phyloP scores from a whole-genome alignment of 2,329 filamentous ascomycete species.

The Neofusicoccum cordaticola region DNA sequence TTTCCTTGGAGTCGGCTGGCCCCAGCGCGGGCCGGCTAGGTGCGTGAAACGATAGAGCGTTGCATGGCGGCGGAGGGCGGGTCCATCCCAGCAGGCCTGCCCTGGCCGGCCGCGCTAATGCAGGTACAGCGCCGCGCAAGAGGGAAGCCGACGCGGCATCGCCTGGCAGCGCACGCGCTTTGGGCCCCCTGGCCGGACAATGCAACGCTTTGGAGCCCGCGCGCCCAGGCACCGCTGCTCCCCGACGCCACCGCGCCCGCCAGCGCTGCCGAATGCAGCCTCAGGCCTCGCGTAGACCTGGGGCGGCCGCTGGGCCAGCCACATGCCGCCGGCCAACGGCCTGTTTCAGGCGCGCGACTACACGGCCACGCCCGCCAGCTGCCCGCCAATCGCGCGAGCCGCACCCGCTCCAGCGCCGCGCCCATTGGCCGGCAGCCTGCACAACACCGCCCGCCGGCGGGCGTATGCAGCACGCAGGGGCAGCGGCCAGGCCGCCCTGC shows the following conservation, averaged over 20 bases:
- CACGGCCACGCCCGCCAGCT: background rate
- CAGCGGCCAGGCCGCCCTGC: background rate
- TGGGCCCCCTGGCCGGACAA: background rate
- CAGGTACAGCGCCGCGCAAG: constrained; percentile 2
- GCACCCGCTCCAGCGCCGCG: background rate
- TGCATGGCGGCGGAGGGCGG: background rate
- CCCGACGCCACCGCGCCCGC: background rate
- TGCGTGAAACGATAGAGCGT: constrained; percentile 13
- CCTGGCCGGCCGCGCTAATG: background rate
- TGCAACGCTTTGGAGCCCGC: no score
- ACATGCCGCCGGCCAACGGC: background rate
- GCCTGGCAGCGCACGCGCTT: background rate
- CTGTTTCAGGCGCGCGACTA: constrained; percentile 13
- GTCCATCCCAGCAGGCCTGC: background rate
- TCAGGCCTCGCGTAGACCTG: background rate
- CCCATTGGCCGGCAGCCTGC: background rate
- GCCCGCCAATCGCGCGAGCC: background rate
- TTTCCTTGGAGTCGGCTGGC: background rate
- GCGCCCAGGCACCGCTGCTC: background rate
- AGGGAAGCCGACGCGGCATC: background rate
- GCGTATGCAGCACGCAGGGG: constrained; percentile 7
- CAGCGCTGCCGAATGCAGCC: background rate
- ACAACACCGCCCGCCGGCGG: background rate
- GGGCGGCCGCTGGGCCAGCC: background rate
- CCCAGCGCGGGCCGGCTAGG: constrained; percentile 2